Evolutionary conservation across 1,284 basidiomycete species (phyloP).

Genomic region (Ustilago cynodontis): DNA sequence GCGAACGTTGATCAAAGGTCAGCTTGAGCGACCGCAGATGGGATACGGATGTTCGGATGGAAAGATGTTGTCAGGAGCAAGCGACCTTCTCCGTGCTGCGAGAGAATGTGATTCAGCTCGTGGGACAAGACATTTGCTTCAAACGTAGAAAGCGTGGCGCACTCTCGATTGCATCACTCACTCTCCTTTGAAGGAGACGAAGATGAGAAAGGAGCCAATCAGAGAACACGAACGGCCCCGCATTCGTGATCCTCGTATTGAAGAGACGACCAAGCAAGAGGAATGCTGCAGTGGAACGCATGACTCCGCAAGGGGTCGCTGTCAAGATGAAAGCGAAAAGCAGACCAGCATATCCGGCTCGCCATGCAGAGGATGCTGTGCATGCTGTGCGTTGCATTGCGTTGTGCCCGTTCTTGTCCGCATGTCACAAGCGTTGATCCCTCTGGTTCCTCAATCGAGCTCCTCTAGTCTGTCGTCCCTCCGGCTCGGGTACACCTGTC

Average conservation of each 20-base stretch:
- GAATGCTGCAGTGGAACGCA: too few relatives aligned
- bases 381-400: neutral
- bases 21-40: neutral
- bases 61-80: neutral
- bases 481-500: too few relatives aligned
- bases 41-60: neutral
- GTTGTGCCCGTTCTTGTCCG: constrained; percentile 2
- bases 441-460: neutral
- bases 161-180: neutral
- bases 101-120: neutral
- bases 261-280: too few relatives aligned
- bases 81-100: too few relatives aligned
- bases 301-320: neutral
- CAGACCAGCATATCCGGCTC: neutral
- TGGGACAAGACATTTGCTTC: neutral
- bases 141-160: neutral
- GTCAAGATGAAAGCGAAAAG: neutral
- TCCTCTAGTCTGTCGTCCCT: too few relatives aligned
- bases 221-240: too few relatives aligned
- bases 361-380: too few relatives aligned
- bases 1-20: neutral
- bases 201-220: too few relatives aligned
- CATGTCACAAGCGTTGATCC: neutral
- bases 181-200: too few relatives aligned
- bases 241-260: too few relatives aligned